phyloP scores from a whole-genome alignment of 2,329 filamentous ascomycete species.

The Sporothrix phasma region DNA sequence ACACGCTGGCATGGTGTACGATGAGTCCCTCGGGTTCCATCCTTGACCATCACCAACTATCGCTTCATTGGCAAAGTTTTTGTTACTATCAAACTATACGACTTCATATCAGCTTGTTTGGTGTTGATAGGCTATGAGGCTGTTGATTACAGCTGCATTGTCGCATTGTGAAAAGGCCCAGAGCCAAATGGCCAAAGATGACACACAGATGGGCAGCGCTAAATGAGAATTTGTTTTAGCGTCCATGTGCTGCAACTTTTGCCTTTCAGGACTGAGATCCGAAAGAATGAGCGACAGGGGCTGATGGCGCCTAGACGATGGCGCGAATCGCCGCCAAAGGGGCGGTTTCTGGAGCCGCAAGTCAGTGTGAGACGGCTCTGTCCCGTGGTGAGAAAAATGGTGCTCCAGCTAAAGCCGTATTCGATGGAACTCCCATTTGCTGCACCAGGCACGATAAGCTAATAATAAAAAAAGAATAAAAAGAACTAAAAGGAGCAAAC shows the following conservation, averaged over 20 bases:
- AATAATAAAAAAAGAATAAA: background rate
- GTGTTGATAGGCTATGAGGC: background rate
- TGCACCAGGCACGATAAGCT: background rate
- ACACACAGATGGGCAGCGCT: background rate
- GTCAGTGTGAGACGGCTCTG: background rate
- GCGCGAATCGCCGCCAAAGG: background rate
- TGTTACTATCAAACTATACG: background rate
- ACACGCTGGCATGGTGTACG: background rate
- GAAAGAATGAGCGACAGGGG: background rate
- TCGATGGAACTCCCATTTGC: background rate
- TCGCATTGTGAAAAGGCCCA: background rate
- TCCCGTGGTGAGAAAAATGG: background rate
- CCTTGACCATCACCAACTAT: no score
- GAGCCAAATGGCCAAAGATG: background rate
- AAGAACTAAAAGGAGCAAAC: slow-evolving; percentile 4
- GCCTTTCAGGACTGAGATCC: background rate
- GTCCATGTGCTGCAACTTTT: background rate
- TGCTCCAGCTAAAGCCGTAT: background rate
- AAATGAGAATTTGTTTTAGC: background rate
- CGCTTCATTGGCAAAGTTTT: no score
- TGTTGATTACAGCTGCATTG: background rate
- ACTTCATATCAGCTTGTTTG: background rate
- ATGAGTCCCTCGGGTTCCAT: background rate
- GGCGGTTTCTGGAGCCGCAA: background rate
- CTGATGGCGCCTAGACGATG: background rate